Conservation (phyloP, 2,329 filamentous ascomycete genomes). For the Aspergillus pseudonomiae region DNA sequence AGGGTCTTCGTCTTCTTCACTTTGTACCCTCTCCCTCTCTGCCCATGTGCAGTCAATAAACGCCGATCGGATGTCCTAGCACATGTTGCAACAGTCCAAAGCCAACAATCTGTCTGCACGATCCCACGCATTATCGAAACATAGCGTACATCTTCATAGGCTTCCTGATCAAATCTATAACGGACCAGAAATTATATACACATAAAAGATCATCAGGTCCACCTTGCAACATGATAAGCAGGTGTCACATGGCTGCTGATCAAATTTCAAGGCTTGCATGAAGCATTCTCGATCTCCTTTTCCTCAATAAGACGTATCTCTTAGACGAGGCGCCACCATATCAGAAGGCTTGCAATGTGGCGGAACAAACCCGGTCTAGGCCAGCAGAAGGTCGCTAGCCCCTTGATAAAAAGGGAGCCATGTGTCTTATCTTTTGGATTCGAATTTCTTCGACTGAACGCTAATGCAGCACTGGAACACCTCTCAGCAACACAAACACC, state of each 20-base stretch:
- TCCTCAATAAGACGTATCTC: neutral
- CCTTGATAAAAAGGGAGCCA: slow-evolving; percentile 3
- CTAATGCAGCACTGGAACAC: neutral
- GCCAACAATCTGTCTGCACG: neutral
- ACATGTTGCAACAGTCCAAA: neutral
- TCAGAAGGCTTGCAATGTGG: neutral
- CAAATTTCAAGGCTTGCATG: neutral
- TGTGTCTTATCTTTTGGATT: neutral
- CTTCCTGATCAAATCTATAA: neutral
- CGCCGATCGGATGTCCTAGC: neutral
- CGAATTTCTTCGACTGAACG: neutral
- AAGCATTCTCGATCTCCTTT: neutral
- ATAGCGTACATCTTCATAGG: neutral
- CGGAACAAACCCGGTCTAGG: neutral
- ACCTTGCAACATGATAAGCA: neutral
- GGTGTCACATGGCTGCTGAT: neutral
- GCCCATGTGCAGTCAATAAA: neutral
- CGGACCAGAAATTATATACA: neutral
- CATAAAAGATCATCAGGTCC: neutral
- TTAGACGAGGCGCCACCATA: neutral
- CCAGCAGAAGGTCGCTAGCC: neutral
- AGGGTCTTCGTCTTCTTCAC: neutral
- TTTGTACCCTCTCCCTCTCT: neutral
- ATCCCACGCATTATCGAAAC: neutral
- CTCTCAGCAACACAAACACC: neutral